Evolutionary conservation across 805 yeast genomes (phyloP).

Genomic region (Wickerhamiella sergipiensis): DNA sequence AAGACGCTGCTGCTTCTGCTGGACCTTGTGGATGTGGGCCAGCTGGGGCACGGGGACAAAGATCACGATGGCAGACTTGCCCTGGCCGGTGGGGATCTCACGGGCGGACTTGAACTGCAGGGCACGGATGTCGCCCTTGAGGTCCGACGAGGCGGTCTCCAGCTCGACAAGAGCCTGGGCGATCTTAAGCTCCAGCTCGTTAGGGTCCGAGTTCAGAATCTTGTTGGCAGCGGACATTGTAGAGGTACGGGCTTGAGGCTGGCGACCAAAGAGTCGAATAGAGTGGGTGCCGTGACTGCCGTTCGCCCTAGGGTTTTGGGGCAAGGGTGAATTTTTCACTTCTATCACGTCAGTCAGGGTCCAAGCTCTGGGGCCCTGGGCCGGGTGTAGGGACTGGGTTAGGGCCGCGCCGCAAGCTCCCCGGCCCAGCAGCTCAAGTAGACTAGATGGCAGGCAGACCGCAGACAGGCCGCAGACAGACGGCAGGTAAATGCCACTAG

Average conservation of each 20-base stretch:
- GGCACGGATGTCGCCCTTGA: conserved; percentile 96
- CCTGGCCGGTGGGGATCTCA: conserved; percentile 96
- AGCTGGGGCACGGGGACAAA: conserved; percentile 96
- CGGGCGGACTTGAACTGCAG: conserved; percentile 97
- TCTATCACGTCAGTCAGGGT: too few relatives aligned
- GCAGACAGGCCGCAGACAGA: too few relatives aligned
- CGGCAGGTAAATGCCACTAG: too few relatives aligned
- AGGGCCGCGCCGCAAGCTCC: too few relatives aligned
- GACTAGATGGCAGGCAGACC: too few relatives aligned
- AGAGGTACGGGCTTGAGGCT: conserved; percentile 3
- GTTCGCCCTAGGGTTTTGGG: background rate
- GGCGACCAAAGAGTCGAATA: background rate
- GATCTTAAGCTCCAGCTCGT: conserved; percentile 98
- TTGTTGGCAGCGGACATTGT: conserved; percentile 92
- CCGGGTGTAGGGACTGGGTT: too few relatives aligned
- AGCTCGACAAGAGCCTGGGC: conserved; percentile 97
- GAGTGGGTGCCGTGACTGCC: conserved; percentile 3
- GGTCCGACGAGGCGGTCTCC: conserved; percentile 85
- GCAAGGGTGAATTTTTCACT: background rate
- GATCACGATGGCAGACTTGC: conserved; percentile 96
- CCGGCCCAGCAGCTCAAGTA: too few relatives aligned
- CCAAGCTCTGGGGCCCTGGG: too few relatives aligned
- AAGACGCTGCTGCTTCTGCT: conserved; percentile 82
- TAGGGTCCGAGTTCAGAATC: conserved; percentile 86
- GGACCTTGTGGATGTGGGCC: conserved; percentile 87